These are phyloP conservation scores for Phylloporus arenicola DNA, from an alignment of 768 basidiomycete genomes.

Conservation along the genomic window DNA sequence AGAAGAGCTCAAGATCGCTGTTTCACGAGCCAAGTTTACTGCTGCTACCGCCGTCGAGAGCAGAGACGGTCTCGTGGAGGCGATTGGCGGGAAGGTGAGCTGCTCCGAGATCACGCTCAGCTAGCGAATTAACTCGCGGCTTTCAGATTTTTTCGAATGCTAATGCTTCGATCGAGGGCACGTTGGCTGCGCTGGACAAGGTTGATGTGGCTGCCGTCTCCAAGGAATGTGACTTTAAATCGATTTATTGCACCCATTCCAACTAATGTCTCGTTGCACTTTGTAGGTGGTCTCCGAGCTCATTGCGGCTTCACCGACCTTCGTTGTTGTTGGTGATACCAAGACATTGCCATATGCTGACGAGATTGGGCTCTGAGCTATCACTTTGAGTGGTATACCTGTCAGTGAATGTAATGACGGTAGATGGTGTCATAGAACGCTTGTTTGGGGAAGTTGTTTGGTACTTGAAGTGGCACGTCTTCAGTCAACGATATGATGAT, in stretches of 20 bases:
- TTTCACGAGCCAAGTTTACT: slow-evolving; percentile 84
- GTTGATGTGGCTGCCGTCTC: slow-evolving; percentile 61
- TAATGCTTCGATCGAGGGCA: slow-evolving; percentile 51
- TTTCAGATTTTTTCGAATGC: slow-evolving; percentile 56
- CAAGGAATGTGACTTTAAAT: slow-evolving; percentile 44
- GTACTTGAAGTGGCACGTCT: too few relatives aligned
- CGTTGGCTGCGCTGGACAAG: slow-evolving; percentile 66
- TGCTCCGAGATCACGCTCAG: background rate
- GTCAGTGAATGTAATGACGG: slow-evolving; percentile 11
- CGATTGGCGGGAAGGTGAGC: slow-evolving; percentile 62
- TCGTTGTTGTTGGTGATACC: slow-evolving; percentile 79
- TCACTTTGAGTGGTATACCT: slow-evolving; percentile 9
- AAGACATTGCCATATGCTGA: slow-evolving; percentile 75
- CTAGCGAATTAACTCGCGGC: background rate
- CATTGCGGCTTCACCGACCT: slow-evolving; percentile 75
- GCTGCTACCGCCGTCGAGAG: slow-evolving; percentile 67
- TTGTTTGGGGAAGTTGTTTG: too few relatives aligned
- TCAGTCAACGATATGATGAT: too few relatives aligned
- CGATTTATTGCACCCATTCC: background rate
- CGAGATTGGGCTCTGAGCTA: slow-evolving; percentile 66
- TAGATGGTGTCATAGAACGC: slow-evolving; percentile 13
- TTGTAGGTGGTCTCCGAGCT: slow-evolving; percentile 54
- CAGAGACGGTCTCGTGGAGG: slow-evolving; percentile 57
- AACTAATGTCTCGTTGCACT: background rate
- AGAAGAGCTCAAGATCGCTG: slow-evolving; percentile 74